Evolutionary conservation across 2,329 filamentous ascomycete genomes (phyloP).

Genomic region (Ophiognomonia clavigignenti-juglandacearum): DNA sequence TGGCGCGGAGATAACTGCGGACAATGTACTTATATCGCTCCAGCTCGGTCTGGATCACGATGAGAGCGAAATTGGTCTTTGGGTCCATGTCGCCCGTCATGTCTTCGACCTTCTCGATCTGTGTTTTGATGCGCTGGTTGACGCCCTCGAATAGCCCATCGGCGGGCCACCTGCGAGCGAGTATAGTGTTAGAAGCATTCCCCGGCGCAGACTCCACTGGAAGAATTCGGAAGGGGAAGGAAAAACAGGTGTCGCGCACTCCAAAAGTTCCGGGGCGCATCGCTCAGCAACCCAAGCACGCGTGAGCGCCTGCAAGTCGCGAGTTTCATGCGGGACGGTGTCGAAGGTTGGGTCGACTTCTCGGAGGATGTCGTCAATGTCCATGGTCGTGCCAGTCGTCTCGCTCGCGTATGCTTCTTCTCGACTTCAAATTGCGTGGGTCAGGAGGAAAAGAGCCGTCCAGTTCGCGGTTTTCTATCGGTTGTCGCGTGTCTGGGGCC

Average conservation of each 20-base stretch:
- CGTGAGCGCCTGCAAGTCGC: slow-evolving; percentile 84
- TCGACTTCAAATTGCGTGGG: too few relatives aligned
- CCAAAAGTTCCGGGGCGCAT: slow-evolving; percentile 81
- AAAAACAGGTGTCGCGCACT: slow-evolving; percentile 42
- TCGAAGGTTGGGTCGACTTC: slow-evolving; percentile 61
- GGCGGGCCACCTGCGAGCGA: slow-evolving; percentile 52
- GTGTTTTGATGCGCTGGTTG: slow-evolving; percentile 52
- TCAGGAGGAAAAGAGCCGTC: too few relatives aligned
- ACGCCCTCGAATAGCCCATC: slow-evolving; percentile 76
- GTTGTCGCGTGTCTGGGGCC: too few relatives aligned
- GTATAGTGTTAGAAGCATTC: not conserved
- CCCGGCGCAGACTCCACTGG: not conserved
- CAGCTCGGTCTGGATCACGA: slow-evolving; percentile 93
- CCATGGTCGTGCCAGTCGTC: slow-evolving; percentile 42
- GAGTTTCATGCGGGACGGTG: slow-evolving; percentile 51
- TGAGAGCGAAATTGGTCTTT: slow-evolving; percentile 86
- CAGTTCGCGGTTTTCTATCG: too few relatives aligned
- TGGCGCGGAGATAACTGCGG: slow-evolving; percentile 72
- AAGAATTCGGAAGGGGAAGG: slow-evolving; percentile 16
- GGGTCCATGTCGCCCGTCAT: slow-evolving; percentile 84
- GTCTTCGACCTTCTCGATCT: slow-evolving; percentile 35
- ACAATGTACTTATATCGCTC: slow-evolving; percentile 91
- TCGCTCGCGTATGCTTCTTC: not conserved
- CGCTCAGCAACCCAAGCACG: slow-evolving; percentile 92
- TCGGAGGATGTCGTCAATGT: slow-evolving; percentile 75